Percentiles rank a stretch among this genome's conserved stretches.
Evolutionary conservation across 345 rosid species (phyloP).

Genomic region (Citrus medica): DNA sequence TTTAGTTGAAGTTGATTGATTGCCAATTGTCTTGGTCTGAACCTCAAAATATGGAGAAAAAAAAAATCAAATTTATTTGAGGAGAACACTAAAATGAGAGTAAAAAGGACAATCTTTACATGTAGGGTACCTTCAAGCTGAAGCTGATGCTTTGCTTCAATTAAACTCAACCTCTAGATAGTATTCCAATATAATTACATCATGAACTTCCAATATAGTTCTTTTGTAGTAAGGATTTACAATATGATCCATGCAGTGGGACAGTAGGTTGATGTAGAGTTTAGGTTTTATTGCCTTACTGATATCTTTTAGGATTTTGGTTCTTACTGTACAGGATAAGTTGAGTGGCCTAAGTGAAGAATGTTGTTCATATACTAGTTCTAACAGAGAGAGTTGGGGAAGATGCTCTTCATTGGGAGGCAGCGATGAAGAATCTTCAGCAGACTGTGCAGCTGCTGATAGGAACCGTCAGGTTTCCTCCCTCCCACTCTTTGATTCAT

Average conservation of each 20-base stretch:
- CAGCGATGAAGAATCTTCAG: slow-evolving; percentile 73
- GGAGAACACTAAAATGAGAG: not conserved
- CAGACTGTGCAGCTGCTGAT: slow-evolving; percentile 35
- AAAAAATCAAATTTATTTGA: not conserved
- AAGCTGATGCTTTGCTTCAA: slow-evolving; percentile 5
- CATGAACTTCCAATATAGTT: not conserved
- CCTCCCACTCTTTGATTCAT: not conserved
- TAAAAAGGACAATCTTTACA: not conserved
- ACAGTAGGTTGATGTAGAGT: not conserved
- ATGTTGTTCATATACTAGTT: slow-evolving; percentile 87
- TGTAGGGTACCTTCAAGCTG: not conserved
- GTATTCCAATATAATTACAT: not conserved
- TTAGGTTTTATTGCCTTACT: not conserved
- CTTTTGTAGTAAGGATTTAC: not conserved
- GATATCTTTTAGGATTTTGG: not conserved
- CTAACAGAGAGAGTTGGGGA: slow-evolving; percentile 99
- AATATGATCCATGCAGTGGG: not conserved
- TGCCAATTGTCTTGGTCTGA: not conserved
- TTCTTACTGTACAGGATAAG: slow-evolving; percentile 49
- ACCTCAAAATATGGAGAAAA: not conserved
- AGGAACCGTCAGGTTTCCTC: slow-evolving; percentile 53
- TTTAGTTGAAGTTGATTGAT: not conserved
- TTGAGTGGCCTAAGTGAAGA: slow-evolving; percentile 56
- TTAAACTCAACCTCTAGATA: not conserved
- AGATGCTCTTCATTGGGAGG: slow-evolving; percentile 94